Evolutionary conservation across 2,329 filamentous ascomycete species (phyloP), one percentile per base, ranked within the genome.

Genomic region (Incumbomyces delicatus): DNA sequence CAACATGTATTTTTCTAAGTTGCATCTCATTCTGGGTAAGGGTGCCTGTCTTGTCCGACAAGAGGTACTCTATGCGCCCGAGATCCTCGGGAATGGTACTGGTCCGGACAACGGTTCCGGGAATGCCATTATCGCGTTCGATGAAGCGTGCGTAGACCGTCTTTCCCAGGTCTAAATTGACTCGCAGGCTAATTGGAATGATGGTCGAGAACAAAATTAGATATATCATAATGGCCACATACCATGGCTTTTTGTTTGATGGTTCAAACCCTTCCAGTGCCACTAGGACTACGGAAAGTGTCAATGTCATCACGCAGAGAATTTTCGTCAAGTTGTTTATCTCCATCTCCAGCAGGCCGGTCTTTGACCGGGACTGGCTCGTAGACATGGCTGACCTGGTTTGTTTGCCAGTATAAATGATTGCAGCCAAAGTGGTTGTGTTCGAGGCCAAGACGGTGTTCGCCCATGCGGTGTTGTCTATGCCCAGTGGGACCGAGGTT

Each of bases 21-120:
- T 95, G 90, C 89, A 95, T 95, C 60, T 95, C 87, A 60, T 98
- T 98, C 57, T 96, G 88, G 0, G 92, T 98, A 50, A 98, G 66
- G 1, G 92, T 98, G n/a, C 92, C 92, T 1, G 92, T 98, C 66
- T 98, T 98, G 65, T 98, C 92, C 53, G 87, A 95, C 27, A 98
- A 74, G 2, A 98, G 73, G 63, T 98, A 98, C 64, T 98, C 92
- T 37, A 98, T 94, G 18, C 94, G 78, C 6, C 92, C 92, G 2
- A 98, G 71, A 59, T 98, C 92, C 64, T 98, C 92, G 0, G 92
- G 94, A 38, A 98, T 98, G 0, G 92, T 98, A 63, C 89, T 95
- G 1, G 92, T 98, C 48, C 92, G 80, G 3, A 98, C 94, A 6
- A 98, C 84, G 0, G 92, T 92, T 1, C 84, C 92, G 5, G 86